Base-by-base conservation (phyloP, 768 basidiomycete species). In the Mycena vitilis region DNA sequence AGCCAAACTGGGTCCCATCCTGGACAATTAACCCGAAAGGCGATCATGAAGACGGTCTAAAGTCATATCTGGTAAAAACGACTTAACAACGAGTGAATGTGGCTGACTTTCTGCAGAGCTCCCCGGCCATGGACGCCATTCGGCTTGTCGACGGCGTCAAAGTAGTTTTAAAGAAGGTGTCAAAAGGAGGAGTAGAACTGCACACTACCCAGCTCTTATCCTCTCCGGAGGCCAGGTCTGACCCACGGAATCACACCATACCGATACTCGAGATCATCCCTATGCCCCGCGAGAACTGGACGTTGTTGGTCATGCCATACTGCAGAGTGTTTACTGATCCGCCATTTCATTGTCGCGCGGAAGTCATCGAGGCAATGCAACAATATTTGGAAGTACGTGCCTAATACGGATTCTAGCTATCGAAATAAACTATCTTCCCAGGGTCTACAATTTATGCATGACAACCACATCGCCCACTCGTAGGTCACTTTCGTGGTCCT, bases 361-460 rank as follows among this genome's bases (percentile, higher is more conserved):
- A 68, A 38, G 54, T 49, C 23, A 16, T 68, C n/a, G 66, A 68
- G 18, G 66, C 66, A 10, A 61, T 68, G 42, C 59, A 51, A 20
- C 66, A 68, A 34, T 55, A 53, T 45, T 58, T 68, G 34, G 59
- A 60, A 45, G 59, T 60, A 48, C 22, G 15, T 22, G 8, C 16
- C 5, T 20, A 7, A 4, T 9, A 7, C 47, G 16, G 7, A 12
- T 22, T 18, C 55, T 40, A 4, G 18, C 9, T 10, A 2, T 15
- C 55, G 20, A 4, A 30, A 5, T 30, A 30, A 30, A 30, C 2
- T 5, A 8, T 51, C 37, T 40, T 2, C 23, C 15, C 13, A 62
- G 61, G 61, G 61, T 10, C 51, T 62, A 23, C 61, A 62, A 54
- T 62, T 62, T 38, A 62, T 62, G 61, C 61, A 62, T 40, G 61